Conservation (phyloP, 2,329 filamentous ascomycete genomes). For the Claviceps capensis region DNA sequence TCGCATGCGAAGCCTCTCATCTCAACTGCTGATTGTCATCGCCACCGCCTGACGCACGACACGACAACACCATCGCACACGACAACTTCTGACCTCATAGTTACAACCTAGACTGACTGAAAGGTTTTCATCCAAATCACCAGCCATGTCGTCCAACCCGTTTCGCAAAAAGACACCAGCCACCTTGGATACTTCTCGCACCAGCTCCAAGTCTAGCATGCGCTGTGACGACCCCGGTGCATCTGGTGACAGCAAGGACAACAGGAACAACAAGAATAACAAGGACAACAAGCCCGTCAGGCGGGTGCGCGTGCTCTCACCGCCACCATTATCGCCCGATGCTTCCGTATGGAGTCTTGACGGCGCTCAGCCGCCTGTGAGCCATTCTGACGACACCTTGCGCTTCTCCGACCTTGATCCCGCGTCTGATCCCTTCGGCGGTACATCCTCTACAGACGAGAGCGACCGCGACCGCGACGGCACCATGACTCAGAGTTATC, state of each 20-base stretch:
- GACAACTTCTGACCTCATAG: neutral
- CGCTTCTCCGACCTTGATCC: slow-evolving; percentile 7
- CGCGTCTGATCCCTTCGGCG: slow-evolving; percentile 19
- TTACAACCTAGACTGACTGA: neutral
- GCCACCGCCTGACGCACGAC: neutral
- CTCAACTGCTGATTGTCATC: neutral
- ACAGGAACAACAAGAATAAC: slow-evolving; percentile 20
- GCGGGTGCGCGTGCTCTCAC: slow-evolving; percentile 54
- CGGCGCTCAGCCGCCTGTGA: slow-evolving; percentile 16
- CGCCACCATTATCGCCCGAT: slow-evolving; percentile 46
- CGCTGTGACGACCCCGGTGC: slow-evolving; percentile 5
- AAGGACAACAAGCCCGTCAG: slow-evolving; percentile 39
- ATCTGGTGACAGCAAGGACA: slow-evolving; percentile 12
- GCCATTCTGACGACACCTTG: slow-evolving; percentile 10
- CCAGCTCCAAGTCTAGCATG: slow-evolving; percentile 10
- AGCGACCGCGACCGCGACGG: slow-evolving; percentile 17
- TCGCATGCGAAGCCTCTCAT: neutral
- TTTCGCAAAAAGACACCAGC: slow-evolving; percentile 11
- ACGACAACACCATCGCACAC: neutral
- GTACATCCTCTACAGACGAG: slow-evolving; percentile 13
- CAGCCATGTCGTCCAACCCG: slow-evolving; percentile 12
- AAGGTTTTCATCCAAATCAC: neutral
- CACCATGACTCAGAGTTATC: slow-evolving; percentile 8
- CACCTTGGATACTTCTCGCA: slow-evolving; percentile 8
- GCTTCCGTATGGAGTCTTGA: slow-evolving; percentile 25